Evolutionary conservation across 2,329 filamentous ascomycete species (phyloP).

Genomic region (Trichoderma sp.): DNA sequence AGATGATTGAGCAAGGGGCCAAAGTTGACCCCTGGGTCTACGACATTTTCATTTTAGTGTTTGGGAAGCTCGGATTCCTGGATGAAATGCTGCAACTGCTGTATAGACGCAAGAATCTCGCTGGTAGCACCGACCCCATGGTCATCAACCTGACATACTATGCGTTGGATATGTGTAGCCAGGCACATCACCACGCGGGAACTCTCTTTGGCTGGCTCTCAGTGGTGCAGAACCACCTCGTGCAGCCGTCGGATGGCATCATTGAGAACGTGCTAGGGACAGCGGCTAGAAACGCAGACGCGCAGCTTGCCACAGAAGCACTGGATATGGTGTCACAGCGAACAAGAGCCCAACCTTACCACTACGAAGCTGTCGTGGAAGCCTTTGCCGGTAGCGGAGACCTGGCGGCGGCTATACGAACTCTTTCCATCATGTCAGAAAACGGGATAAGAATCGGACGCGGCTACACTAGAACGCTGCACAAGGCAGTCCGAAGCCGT

Average conservation of each 20-base stretch:
- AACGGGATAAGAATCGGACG: constrained; percentile 49
- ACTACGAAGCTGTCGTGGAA: constrained; percentile 78
- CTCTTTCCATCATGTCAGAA: constrained; percentile 70
- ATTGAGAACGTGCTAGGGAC: constrained; percentile 68
- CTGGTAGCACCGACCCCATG: constrained; percentile 35
- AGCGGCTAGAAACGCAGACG: constrained; percentile 67
- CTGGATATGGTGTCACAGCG: constrained; percentile 48
- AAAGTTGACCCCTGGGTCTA: constrained; percentile 69
- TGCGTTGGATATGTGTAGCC: constrained; percentile 72
- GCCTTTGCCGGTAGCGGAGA: constrained; percentile 62
- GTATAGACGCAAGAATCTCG: constrained; percentile 47
- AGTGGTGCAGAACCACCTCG: constrained; percentile 48
- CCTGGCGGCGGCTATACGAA: constrained; percentile 62
- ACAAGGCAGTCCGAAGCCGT: constrained; percentile 49
- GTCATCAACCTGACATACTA: constrained; percentile 62
- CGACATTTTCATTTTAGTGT: constrained; percentile 71
- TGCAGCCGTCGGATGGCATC: constrained; percentile 55
- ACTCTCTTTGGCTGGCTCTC: constrained; percentile 70
- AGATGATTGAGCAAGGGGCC: constrained; percentile 57
- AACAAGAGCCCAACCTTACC: constrained; percentile 57
- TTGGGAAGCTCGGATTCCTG: constrained; percentile 69
- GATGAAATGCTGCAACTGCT: constrained; percentile 74
- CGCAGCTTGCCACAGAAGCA: constrained; percentile 65
- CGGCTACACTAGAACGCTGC: constrained; percentile 63
- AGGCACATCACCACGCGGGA: constrained; percentile 59